These are phyloP conservation scores for Fusarium cyanostomum DNA, from an alignment of 2,329 filamentous ascomycete species.

Conservation along the genomic window DNA sequence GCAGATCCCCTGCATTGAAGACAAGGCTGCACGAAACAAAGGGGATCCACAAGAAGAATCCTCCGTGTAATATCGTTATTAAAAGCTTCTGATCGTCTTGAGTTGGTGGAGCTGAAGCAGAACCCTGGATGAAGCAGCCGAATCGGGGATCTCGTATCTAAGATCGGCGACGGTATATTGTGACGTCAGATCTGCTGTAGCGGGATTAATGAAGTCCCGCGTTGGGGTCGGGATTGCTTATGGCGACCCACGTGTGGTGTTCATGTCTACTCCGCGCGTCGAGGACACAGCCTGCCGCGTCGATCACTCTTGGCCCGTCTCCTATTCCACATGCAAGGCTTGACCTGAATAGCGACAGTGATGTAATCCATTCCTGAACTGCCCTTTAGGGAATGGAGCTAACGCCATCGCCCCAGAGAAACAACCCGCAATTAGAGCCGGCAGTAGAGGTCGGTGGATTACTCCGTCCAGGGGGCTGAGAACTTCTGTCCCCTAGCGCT, in stretches of 20 bases:
- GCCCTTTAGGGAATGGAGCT: not conserved
- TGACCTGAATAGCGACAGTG: not conserved
- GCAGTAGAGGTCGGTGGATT: constrained; percentile 7
- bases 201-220: not conserved
- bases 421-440: not conserved
- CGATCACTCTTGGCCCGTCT: constrained; percentile 21
- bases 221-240: not conserved
- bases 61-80: not conserved
- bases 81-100: not conserved
- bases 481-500: not conserved
- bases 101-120: constrained; percentile 6
- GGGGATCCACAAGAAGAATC: too few relatives aligned
- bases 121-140: not conserved
- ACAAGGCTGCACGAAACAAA: not conserved
- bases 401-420: not conserved
- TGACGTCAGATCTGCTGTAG: constrained; percentile 12
- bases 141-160: not conserved
- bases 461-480: not conserved
- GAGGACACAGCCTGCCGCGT: not conserved
- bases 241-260: constrained; percentile 15
- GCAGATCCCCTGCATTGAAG: not conserved
- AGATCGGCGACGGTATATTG: not conserved
- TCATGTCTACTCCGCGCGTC: not conserved
- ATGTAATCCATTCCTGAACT: constrained; percentile 8
- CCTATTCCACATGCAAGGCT: not conserved